Evolutionary conservation across 2,329 filamentous ascomycete species (phyloP), one percentile per base, ranked within the genome.

Genomic region (Incumbomyces lentus): DNA sequence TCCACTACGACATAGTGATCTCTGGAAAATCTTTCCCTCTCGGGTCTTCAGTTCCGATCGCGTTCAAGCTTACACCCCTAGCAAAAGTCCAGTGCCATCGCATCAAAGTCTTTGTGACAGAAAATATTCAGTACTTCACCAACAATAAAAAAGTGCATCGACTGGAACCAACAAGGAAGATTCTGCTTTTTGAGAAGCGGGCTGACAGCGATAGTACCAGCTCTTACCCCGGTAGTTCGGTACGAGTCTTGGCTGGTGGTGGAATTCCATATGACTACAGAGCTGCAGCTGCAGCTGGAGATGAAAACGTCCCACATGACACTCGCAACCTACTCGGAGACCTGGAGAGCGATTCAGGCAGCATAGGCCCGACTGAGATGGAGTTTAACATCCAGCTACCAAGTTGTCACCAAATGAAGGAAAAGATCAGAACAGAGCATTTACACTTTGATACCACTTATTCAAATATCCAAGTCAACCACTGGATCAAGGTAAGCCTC

Each of bases 1-100:
- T 95, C 29, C 87, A 93, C 59, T 95, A 95, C 66, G 89, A 95
- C 59, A 95, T 95, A 56, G 82, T 95, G 61, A 94, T 95, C 46
- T 95, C 88, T 1, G 89, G 89, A 46, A 95, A 95, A 72, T 93
- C 88, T 1, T 95, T 95, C 50, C 86, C 89, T 0, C 76, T 95
- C 16, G 89, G 89, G 13, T 78, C 84, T 33, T 85, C 85, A 58
- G 86, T 95, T 13, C 89, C 89, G 1, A 92, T 95, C 49, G 88
- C 88, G 1, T 94, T 95, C 71, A 95, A 94, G 64, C 73, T 95
- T 54, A 95, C 88, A 1, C 89, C 89, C 0, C 68, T 95, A 17
- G 88, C 89, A 50, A 95, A 95, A 68, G 88, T 95, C 6, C 86
- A 93, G 62, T 86, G 90, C 46, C 89, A 95, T 65, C 82, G 90